Conservation (phyloP, 306 rosid genomes). For the Lithocarpus polystachyus region DNA sequence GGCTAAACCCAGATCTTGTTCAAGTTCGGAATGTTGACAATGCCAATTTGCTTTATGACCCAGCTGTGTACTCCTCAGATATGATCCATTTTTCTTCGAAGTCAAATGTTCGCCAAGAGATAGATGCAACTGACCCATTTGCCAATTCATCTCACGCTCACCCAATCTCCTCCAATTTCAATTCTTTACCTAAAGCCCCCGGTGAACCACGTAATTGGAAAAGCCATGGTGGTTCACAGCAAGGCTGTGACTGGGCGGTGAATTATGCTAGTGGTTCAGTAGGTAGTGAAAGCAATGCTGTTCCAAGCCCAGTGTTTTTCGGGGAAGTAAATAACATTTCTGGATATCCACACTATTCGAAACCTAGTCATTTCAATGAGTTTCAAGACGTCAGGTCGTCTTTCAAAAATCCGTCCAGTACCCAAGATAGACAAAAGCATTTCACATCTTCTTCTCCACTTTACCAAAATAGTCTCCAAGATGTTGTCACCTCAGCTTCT, state of each 20-base stretch:
- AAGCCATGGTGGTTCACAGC: constrained; percentile 23
- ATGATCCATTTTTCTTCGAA: constrained; percentile 37
- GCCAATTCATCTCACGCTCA: constrained; percentile 12
- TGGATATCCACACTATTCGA: constrained; percentile 20
- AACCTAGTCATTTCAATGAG: constrained; percentile 23
- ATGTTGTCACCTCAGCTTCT: constrained; percentile 48
- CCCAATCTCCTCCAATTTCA: background rate
- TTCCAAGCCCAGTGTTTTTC: constrained; percentile 14
- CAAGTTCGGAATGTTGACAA: constrained; percentile 56
- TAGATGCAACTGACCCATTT: constrained; percentile 22
- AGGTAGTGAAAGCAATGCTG: constrained; percentile 2
- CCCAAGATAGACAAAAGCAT: constrained; percentile 31
- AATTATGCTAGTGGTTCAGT: constrained; percentile 37
- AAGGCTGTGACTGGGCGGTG: constrained; percentile 49
- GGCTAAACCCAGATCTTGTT: constrained; percentile 42
- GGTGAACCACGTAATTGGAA: constrained; percentile 36
- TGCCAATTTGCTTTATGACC: constrained; percentile 54
- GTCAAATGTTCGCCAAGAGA: constrained; percentile 25
- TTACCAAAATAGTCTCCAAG: constrained; percentile 53
- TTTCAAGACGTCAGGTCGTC: constrained; percentile 18
- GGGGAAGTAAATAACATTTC: constrained; percentile 26
- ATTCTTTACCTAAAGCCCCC: constrained; percentile 27
- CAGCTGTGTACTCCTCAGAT: constrained; percentile 38
- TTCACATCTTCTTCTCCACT: constrained; percentile 21
- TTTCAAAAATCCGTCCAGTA: constrained; percentile 2